A percentile compares a stretch with the other conserved stretches of the same genome.
These are phyloP conservation scores for Quaeritorhiza haematococci DNA, from an alignment of 371 early-diverging fungal genomes.

Conservation along the genomic window DNA sequence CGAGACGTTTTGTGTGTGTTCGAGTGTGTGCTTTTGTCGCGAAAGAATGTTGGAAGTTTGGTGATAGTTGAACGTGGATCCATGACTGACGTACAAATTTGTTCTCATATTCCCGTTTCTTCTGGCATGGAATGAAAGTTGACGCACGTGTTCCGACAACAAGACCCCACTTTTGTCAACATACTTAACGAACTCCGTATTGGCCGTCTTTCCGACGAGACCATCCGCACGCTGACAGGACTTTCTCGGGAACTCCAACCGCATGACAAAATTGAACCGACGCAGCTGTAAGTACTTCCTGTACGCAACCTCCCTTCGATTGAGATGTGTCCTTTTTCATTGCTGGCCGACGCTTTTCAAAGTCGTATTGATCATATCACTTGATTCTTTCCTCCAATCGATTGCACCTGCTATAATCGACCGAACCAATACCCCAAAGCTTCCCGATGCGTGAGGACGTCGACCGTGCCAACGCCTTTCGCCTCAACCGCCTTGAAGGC, in stretches of 20 bases:
- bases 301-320: too few species aligned
- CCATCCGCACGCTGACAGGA: constrained; percentile 39
- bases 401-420: too few species aligned
- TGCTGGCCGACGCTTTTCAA: too few species aligned
- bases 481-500: constrained; percentile 44
- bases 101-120: not conserved
- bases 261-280: constrained; percentile 61
- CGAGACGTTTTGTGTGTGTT: too few species aligned
- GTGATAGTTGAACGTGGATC: too few species aligned
- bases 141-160: constrained; percentile 47
- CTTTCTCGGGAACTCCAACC: constrained; percentile 45
- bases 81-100: too few species aligned
- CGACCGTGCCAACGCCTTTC: constrained; percentile 56
- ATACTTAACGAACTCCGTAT: constrained; percentile 43
- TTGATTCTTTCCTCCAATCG: constrained; percentile 8
- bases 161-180: constrained; percentile 30
- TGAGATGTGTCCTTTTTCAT: too few species aligned
- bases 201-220: constrained; percentile 25
- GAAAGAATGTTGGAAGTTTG: too few species aligned
- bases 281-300: constrained; percentile 73
- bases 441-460: constrained; percentile 64
- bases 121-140: constrained; percentile 45
- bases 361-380: not conserved
- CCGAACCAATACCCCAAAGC: constrained; percentile 10
- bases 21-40: constrained; percentile 53